These are phyloP conservation scores for Colletotrichum liaoningense DNA, from an alignment of 2,329 filamentous ascomycete genomes.

Conservation along the genomic window DNA sequence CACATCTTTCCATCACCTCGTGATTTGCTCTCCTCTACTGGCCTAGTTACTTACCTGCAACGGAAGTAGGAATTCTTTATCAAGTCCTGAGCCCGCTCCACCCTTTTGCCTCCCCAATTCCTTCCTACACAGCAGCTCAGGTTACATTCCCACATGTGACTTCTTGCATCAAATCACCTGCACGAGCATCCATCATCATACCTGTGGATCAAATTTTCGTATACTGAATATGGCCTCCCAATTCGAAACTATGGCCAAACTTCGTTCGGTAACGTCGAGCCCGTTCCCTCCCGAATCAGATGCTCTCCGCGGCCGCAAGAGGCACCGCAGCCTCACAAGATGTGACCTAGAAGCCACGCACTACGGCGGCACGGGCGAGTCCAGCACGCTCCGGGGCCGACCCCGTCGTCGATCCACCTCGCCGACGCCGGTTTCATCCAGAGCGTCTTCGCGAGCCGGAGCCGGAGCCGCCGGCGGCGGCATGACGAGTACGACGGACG, in stretches of 20 bases:
- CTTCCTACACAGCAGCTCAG: neutral
- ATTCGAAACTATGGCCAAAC: constrained; percentile 12
- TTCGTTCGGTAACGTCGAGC: constrained; percentile 18
- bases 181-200: neutral
- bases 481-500: constrained; percentile 42
- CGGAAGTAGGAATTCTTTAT: constrained; percentile 8
- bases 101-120: neutral
- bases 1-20: constrained; percentile 9
- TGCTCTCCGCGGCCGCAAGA: constrained; percentile 49
- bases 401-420: constrained; percentile 54
- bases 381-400: constrained; percentile 55
- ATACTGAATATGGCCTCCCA: constrained; percentile 13
- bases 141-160: too few species aligned
- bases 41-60: neutral
- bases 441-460: constrained; percentile 45
- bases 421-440: constrained; percentile 44
- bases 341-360: constrained; percentile 46
- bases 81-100: constrained; percentile 19
- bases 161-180: neutral
- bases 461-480: too few species aligned
- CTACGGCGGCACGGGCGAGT: constrained; percentile 52
- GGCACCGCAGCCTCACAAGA: constrained; percentile 51
- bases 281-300: constrained; percentile 34
- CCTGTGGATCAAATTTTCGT: neutral
- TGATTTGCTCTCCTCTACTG: constrained; percentile 2